Evolutionary conservation across 148 eudicot genomes (phyloP), one percentile per base, ranked within the genome.

Genomic region (Cornus controversa): DNA sequence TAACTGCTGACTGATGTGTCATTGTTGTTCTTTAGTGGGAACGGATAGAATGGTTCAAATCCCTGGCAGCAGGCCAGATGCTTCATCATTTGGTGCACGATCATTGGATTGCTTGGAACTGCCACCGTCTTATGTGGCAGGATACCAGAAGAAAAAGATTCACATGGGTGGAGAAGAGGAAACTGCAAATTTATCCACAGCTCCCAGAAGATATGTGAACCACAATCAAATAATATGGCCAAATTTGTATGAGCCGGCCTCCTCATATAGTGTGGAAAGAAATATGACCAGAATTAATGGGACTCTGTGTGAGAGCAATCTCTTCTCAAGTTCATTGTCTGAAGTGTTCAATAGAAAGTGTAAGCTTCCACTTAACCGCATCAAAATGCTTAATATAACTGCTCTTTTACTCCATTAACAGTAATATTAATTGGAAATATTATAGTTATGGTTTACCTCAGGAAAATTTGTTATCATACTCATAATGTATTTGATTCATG

Each of bases 251-350:
- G 50, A 78, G 31, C 80, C 83, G 78, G 69, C 85, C 18, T 29
- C 80, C 1, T 60, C 72, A 24, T 40, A 18, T 66, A 82, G 28
- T 65, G 73, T 67, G 70, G 84, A 76, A 62, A 37, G 83, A 72
- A 85, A 76, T 67, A 80, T 76, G 73, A 71, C 74, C 64, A 83
- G 80, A 29, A 78, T 85, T 53, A 79, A 82, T n/a, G 85, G 81
- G 45, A 80, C 84, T 74, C 80, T 78, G 20, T 67, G 74, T 36
- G 89, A 86, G 73, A 84, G 83, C 80, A 84, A 84, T 77, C 87
- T 88, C 7, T 50, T 50, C 57, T 50, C 57, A 50, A 15, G 57
- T 20, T 50, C 57, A 7, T 50, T 50, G 4, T 50, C 57, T 50
- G 57, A 50, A 50, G 57, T 50, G 57, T 50, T 50, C 57, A 50